A percentile compares a stretch with the other conserved stretches of the same genome.
Evolutionary conservation across 2,329 filamentous ascomycete species (phyloP).

Genomic region (Penicillium concentricum): DNA sequence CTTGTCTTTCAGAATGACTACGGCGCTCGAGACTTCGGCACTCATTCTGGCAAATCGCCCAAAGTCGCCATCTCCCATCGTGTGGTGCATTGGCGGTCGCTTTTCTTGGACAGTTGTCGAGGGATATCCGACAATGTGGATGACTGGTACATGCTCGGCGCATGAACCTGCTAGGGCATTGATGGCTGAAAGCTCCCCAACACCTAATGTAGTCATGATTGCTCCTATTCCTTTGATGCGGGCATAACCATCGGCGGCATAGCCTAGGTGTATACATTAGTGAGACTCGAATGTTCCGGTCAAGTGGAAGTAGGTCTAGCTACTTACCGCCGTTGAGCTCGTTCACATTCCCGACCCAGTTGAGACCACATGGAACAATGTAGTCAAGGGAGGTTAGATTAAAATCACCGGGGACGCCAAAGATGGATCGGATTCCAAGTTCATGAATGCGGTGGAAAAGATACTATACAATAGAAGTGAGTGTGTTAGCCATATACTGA

Average conservation of each 20-base stretch:
- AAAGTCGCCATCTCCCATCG: conserved; percentile 71
- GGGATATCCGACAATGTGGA: conserved; percentile 57
- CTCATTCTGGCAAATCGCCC: conserved; percentile 77
- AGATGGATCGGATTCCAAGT: conserved; percentile 9
- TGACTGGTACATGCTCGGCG: conserved; percentile 67
- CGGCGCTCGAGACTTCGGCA: conserved; percentile 65
- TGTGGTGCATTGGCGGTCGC: conserved; percentile 57
- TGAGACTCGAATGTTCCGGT: conserved; percentile 3
- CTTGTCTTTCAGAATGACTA: conserved; percentile 67
- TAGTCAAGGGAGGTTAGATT: conserved; percentile 61
- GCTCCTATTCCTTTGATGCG: conserved; percentile 66
- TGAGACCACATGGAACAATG: conserved; percentile 50
- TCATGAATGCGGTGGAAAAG: background rate
- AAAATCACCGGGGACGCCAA: conserved; percentile 52
- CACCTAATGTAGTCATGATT: conserved; percentile 70
- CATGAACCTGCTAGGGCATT: conserved; percentile 71
- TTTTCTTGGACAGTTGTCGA: conserved; percentile 40
- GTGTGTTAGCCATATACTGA: background rate
- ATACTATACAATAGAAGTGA: background rate
- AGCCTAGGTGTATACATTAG: conserved; percentile 43
- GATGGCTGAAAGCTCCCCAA: conserved; percentile 63
- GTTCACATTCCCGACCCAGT: conserved; percentile 59
- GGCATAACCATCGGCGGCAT: conserved; percentile 73
- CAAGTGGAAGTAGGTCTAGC: background rate
- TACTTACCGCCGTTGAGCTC: conserved; percentile 53